Evolutionary conservation across 768 basidiomycete genomes (phyloP).

Genomic region (Suillus variegatus): DNA sequence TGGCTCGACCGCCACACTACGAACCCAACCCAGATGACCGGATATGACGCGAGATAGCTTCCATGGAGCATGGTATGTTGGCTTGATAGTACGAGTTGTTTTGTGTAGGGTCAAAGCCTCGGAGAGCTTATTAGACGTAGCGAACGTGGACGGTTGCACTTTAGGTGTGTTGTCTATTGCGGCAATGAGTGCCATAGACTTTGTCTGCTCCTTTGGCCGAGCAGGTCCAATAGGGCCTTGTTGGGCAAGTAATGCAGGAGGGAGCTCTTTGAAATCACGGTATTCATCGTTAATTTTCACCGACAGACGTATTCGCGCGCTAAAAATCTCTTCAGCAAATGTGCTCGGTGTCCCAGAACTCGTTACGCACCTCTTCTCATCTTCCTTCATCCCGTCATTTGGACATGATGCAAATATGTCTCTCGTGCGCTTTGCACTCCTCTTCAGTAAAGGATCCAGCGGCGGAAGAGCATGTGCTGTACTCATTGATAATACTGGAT

Average conservation of each 20-base stretch:
- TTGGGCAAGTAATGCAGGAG: slow-evolving; percentile 76
- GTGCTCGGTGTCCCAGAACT: background rate
- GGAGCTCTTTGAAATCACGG: slow-evolving; percentile 81
- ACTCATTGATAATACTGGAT: slow-evolving; percentile 15
- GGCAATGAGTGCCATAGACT: slow-evolving; percentile 29
- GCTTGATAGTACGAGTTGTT: slow-evolving; percentile 91
- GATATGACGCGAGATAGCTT: slow-evolving; percentile 96
- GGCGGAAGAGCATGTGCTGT: slow-evolving; percentile 59
- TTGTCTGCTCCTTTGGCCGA: slow-evolving; percentile 53
- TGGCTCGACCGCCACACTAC: slow-evolving; percentile 94
- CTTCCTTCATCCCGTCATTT: slow-evolving; percentile 61
- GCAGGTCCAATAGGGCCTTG: slow-evolving; percentile 82
- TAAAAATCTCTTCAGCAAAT: slow-evolving; percentile 23
- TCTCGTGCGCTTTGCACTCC: slow-evolving; percentile 70
- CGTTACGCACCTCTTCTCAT: slow-evolving; percentile 63
- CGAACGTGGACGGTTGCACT: slow-evolving; percentile 68
- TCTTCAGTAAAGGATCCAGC: slow-evolving; percentile 63
- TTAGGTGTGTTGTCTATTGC: slow-evolving; percentile 74
- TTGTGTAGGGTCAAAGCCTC: slow-evolving; percentile 91
- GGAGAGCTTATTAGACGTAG: slow-evolving; percentile 68
- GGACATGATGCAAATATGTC: slow-evolving; percentile 68
- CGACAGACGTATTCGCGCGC: slow-evolving; percentile 71
- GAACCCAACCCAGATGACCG: slow-evolving; percentile 97
- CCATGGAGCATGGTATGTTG: slow-evolving; percentile 95
- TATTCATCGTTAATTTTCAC: slow-evolving; percentile 93